These are phyloP conservation scores for Mortierella antarctica DNA, from an alignment of 192 early-diverging fungal species.

Conservation along the genomic window DNA sequence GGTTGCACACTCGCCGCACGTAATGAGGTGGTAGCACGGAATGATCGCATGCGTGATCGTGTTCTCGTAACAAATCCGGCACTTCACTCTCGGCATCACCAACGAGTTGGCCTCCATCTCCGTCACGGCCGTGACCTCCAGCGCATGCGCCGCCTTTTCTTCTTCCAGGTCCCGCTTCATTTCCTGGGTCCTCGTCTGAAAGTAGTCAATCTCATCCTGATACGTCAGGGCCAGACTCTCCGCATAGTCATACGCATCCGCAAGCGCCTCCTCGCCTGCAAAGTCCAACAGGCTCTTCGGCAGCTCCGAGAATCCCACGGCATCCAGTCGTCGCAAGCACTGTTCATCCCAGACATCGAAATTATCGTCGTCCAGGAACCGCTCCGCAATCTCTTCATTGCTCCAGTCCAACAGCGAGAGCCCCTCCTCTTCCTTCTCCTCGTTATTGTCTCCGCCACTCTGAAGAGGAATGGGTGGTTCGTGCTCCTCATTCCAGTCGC, in stretches of 20 bases:
- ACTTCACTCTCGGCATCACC: constrained; percentile 38
- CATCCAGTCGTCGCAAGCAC: neutral
- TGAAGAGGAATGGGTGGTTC: too few species aligned
- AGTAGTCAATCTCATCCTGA: neutral
- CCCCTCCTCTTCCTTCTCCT: too few species aligned
- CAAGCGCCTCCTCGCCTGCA: constrained; percentile 4
- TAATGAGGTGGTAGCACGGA: constrained; percentile 57
- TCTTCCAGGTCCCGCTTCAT: neutral
- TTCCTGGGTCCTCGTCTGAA: neutral
- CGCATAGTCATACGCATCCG: constrained; percentile 9
- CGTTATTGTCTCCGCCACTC: too few species aligned
- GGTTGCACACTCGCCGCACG: constrained; percentile 50
- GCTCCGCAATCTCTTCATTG: neutral
- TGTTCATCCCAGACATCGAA: constrained; percentile 1
- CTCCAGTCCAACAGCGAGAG: too few species aligned
- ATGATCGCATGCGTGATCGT: constrained; percentile 47
- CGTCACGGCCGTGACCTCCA: neutral
- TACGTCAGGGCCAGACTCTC: neutral
- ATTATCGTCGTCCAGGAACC: neutral
- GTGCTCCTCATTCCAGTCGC: too few species aligned
- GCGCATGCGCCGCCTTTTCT: neutral
- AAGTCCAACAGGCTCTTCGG: neutral
- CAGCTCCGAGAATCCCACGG: neutral
- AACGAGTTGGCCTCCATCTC: constrained; percentile 7
- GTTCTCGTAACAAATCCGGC: constrained; percentile 55